phyloP scores from a whole-genome alignment of 2,329 filamentous ascomycete genomes.

The Fusarium sp. region DNA sequence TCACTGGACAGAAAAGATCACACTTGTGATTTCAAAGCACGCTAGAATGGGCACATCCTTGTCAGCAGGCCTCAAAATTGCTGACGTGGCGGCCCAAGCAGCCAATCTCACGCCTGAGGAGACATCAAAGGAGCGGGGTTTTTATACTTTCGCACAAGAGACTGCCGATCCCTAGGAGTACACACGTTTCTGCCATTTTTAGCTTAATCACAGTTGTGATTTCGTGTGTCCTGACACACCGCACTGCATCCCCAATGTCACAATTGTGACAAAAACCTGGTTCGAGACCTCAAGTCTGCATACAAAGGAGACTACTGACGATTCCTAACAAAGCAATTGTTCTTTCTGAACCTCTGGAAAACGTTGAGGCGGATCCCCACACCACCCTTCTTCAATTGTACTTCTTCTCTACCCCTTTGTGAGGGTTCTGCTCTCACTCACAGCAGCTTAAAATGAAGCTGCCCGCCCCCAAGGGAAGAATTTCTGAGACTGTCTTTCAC shows the following conservation, averaged over 20 bases:
- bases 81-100: slow-evolving; percentile 1
- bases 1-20: slow-evolving; percentile 3
- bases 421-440: background rate
- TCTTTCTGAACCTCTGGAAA: background rate
- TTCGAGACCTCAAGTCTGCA: background rate
- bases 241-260: background rate
- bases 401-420: background rate
- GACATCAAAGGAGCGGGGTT: slow-evolving; percentile 1
- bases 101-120: background rate
- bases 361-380: slow-evolving; percentile 6
- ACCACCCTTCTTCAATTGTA: slow-evolving; percentile 3
- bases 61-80: slow-evolving; percentile 5
- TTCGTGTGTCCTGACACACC: background rate
- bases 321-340: background rate
- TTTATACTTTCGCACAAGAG: background rate
- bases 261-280: slow-evolving; percentile 1
- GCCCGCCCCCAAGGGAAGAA: background rate
- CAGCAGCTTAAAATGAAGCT: background rate
- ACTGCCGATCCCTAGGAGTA: background rate
- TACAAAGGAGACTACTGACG: background rate
- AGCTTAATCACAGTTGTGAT: slow-evolving; percentile 11
- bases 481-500: too few species aligned
- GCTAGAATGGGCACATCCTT: background rate
- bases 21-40: slow-evolving; percentile 6
- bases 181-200: background rate